Evolutionary conservation across 208 protist species (phyloP).

Genomic region (Porcisia deanei): DNA sequence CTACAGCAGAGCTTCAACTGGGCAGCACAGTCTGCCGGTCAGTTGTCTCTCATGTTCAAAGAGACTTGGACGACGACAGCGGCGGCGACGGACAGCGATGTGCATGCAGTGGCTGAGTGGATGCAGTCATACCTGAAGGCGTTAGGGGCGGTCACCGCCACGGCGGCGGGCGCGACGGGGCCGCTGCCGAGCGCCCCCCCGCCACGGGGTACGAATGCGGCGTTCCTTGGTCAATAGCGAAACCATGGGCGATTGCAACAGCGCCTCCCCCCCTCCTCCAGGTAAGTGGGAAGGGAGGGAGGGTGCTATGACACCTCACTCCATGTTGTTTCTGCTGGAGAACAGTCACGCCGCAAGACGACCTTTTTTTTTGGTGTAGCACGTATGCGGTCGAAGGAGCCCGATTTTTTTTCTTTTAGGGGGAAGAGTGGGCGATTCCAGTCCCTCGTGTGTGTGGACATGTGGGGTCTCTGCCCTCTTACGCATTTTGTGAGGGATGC

Average conservation of each 20-base stretch:
- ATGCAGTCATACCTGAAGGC: conserved; percentile 6
- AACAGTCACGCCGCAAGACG: background rate
- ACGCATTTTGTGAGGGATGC: background rate
- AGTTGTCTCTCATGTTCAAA: conserved; percentile 30
- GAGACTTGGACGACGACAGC: conserved; percentile 3
- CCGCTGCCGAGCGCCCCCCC: background rate
- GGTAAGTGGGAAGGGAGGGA: background rate
- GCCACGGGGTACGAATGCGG: background rate
- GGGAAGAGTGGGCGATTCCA: background rate
- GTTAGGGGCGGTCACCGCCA: background rate
- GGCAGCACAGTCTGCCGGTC: conserved; percentile 51
- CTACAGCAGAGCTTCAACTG: conserved; percentile 56
- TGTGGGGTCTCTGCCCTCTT: background rate
- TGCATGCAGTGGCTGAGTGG: background rate
- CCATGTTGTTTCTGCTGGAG: background rate
- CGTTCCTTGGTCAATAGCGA: background rate
- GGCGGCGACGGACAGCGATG: background rate
- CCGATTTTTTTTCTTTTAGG: background rate
- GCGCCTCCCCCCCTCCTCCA: background rate
- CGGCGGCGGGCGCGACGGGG: background rate
- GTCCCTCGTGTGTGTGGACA: background rate
- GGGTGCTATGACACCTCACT: background rate
- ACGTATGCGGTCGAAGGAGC: background rate
- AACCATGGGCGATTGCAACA: background rate
- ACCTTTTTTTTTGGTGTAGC: background rate